Conservation (phyloP, 2,329 filamentous ascomycete genomes). For the Didymosphaeria variabile region DNA sequence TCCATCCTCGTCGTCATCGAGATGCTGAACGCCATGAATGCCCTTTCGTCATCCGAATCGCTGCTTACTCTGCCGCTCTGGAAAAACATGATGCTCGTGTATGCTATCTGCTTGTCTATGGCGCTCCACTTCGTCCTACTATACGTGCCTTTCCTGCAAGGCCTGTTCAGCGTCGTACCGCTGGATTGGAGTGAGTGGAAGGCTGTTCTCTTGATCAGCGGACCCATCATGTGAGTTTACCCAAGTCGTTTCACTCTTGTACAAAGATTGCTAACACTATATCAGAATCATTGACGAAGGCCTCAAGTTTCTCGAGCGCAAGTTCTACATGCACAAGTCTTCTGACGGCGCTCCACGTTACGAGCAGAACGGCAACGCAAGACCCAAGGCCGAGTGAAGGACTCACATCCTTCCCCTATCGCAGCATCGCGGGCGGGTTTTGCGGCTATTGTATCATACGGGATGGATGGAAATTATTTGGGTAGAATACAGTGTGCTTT, state of each 20-base stretch:
- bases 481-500: neutral
- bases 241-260: slow-evolving; percentile 1
- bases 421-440: neutral
- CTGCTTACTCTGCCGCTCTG: slow-evolving; percentile 93
- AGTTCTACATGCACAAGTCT: slow-evolving; percentile 42
- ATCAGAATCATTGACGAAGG: slow-evolving; percentile 80
- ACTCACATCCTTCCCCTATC: neutral
- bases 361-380: slow-evolving; percentile 33
- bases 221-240: slow-evolving; percentile 86
- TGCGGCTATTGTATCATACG: neutral
- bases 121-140: slow-evolving; percentile 91
- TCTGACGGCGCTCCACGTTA: slow-evolving; percentile 16
- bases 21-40: slow-evolving; percentile 99
- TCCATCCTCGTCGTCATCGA: slow-evolving; percentile 95
- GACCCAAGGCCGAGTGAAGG: slow-evolving; percentile 41
- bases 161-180: slow-evolving; percentile 88
- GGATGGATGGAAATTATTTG: neutral
- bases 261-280: slow-evolving; percentile 25
- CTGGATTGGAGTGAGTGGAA: slow-evolving; percentile 89
- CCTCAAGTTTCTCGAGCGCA: slow-evolving; percentile 77
- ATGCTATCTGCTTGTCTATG: slow-evolving; percentile 93
- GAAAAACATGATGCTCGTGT: slow-evolving; percentile 98
- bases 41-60: slow-evolving; percentile 92
- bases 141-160: slow-evolving; percentile 89
- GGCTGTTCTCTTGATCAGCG: slow-evolving; percentile 86